Percentiles rank a stretch among this genome's conserved stretches.
These are phyloP conservation scores for Boletus subcaerulescens DNA, from an alignment of 768 basidiomycete genomes.

Conservation along the genomic window DNA sequence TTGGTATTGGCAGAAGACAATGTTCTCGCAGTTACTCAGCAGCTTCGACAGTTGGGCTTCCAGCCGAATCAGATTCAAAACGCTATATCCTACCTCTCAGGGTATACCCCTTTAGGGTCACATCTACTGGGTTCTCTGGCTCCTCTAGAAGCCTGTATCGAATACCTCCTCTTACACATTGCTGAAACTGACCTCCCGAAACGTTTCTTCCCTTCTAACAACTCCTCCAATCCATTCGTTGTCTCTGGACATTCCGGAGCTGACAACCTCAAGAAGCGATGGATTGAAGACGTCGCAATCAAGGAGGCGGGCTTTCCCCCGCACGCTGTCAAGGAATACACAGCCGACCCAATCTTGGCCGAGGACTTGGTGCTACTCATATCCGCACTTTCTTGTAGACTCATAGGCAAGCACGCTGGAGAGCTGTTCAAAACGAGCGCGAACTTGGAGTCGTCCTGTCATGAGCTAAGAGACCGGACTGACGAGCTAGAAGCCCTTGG, in stretches of 20 bases:
- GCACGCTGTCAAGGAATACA: slow-evolving; percentile 59
- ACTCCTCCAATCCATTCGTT: slow-evolving; percentile 69
- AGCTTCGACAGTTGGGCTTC: slow-evolving; percentile 70
- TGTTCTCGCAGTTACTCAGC: slow-evolving; percentile 41
- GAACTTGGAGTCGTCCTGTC: slow-evolving; percentile 11
- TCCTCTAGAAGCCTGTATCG: slow-evolving; percentile 75
- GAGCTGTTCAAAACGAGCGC: slow-evolving; percentile 35
- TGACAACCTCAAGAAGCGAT: slow-evolving; percentile 65
- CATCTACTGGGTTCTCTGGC: slow-evolving; percentile 58
- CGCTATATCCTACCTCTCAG: slow-evolving; percentile 54
- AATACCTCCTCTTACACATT: slow-evolving; percentile 77
- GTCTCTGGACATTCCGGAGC: slow-evolving; percentile 60
- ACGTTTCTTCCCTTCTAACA: slow-evolving; percentile 61
- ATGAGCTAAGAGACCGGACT: slow-evolving; percentile 12
- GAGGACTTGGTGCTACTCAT: slow-evolving; percentile 56
- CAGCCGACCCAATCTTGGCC: slow-evolving; percentile 35
- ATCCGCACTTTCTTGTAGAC: slow-evolving; percentile 48
- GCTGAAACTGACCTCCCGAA: slow-evolving; percentile 87
- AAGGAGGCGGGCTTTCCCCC: slow-evolving; percentile 84
- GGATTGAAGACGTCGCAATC: slow-evolving; percentile 76
- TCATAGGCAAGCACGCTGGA: slow-evolving; percentile 45
- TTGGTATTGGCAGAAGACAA: slow-evolving; percentile 43
- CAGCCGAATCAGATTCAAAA: slow-evolving; percentile 48
- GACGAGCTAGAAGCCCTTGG: slow-evolving; percentile 57
- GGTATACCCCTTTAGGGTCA: slow-evolving; percentile 54